phyloP scores from a whole-genome alignment of 2,329 filamentous ascomycete genomes.

The Gaeumannomyces tritici region DNA sequence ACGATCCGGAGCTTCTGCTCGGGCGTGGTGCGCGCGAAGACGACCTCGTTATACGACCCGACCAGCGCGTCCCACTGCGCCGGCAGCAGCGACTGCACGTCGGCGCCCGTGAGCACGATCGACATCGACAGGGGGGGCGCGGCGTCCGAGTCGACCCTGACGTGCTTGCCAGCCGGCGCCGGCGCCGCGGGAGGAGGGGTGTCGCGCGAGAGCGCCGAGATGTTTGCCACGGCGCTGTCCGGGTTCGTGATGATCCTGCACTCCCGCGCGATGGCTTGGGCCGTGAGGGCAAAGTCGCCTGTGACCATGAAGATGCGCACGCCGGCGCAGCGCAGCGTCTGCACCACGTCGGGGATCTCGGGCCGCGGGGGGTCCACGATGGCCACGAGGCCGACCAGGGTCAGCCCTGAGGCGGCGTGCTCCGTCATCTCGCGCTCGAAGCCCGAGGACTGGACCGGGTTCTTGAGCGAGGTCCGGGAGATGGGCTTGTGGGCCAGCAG shows the following conservation, averaged over 20 bases:
- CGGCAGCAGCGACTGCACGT: constrained; percentile 56
- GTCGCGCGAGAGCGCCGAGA: constrained; percentile 34
- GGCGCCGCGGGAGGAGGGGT: constrained; percentile 10
- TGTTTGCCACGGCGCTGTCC: constrained; percentile 37
- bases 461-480: constrained; percentile 25
- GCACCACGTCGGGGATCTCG: constrained; percentile 59
- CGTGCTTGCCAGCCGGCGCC: constrained; percentile 4
- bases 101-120: constrained; percentile 55
- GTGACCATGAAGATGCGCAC: constrained; percentile 79
- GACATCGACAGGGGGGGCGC: constrained; percentile 19
- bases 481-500: constrained; percentile 54
- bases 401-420: constrained; percentile 46
- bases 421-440: constrained; percentile 49
- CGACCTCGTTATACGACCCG: constrained; percentile 58
- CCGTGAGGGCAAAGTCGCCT: constrained; percentile 68
- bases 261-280: constrained; percentile 61
- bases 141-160: constrained; percentile 10
- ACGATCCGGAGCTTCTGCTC: constrained; percentile 76
- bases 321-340: constrained; percentile 57
- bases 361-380: constrained; percentile 70
- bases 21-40: constrained; percentile 67
- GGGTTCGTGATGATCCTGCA: constrained; percentile 59
- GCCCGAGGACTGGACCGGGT: constrained; percentile 31
- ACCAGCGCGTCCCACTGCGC: constrained; percentile 58
- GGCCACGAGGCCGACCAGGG: constrained; percentile 64